Evolutionary conservation across 176 grass and related monocot species (phyloP), one percentile per base, ranked within the genome.

Genomic region (Zoysia pacifica): DNA sequence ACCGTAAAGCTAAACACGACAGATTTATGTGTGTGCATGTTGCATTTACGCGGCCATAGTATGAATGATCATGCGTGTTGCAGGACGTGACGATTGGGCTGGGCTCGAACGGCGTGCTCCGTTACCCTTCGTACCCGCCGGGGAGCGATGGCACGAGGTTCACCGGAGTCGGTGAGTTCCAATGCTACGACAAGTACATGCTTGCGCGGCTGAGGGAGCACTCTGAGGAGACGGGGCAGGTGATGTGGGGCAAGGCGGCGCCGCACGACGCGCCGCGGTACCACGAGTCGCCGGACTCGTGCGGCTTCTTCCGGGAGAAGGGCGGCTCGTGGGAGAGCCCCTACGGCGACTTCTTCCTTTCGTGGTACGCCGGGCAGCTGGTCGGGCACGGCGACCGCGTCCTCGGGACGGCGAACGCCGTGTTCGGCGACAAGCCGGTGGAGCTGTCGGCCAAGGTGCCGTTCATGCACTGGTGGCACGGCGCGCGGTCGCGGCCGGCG

Each of bases 141-240:
- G 71, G 74, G 13, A 84, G 77, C 19, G 63, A 74, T 67, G 79
- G 46, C 2, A 16, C 44, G 5, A 19, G 65, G 16, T 94, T 90
- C 87, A 94, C 87, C 11, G 91, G 95, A 4, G 86, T 89, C 2
- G 95, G 95, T 0, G 92, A 97, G 74, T 97, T 97, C 81, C 89
- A 94, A 41, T 97, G 95, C 77, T 94, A 94, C 79, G 92, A 97
- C 66, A 97, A 93, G 70, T 89, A 97, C 95, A 92, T 90, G 87
- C 77, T 89, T 0, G 65, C 78, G 2, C 72, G 75, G 73, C 92
- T 97, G 6, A 67, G 70, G 56, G 54, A 19, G 72, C 67, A 87
- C 52, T 87, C 86, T 1, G 71, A 80, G 76, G 81, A 75, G 37
- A 3, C 82, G 2, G 86, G 91, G 5, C 49, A 83, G 4, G 65